These are phyloP conservation scores for Eucalyptus curtisii DNA, from an alignment of 345 rosid species.

Conservation along the genomic window DNA sequence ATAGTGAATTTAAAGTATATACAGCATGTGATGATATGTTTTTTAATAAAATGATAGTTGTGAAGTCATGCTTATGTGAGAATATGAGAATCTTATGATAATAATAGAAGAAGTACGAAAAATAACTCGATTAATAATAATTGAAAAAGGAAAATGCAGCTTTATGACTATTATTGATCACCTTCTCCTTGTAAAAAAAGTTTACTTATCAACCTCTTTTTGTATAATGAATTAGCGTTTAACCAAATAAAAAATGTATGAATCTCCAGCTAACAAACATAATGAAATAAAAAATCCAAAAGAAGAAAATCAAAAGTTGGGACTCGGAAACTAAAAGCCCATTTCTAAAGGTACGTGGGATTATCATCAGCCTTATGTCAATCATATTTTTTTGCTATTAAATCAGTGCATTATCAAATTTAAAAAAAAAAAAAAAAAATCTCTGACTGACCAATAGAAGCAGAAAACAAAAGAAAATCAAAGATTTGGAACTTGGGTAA, in stretches of 20 bases:
- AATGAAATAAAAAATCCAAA: not conserved
- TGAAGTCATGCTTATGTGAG: not conserved
- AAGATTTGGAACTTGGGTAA: not conserved
- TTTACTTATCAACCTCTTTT: not conserved
- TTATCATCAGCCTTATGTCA: not conserved
- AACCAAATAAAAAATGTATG: too few species aligned
- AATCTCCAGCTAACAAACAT: not conserved
- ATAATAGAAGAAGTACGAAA: not conserved
- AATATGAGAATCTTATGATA: not conserved
- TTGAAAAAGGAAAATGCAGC: not conserved
- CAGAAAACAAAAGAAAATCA: not conserved
- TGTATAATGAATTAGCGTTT: not conserved
- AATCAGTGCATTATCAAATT: not conserved
- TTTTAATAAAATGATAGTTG: not conserved
- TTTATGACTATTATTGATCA: not conserved
- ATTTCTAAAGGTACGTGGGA: not conserved
- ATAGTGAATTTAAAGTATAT: not conserved
- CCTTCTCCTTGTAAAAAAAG: not conserved
- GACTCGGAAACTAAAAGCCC: not conserved
- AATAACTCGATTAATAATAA: too few species aligned
- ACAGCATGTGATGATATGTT: not conserved
- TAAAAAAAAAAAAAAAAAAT: too few species aligned
- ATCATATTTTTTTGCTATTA: too few species aligned
- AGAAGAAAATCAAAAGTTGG: too few species aligned
- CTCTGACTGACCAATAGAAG: not conserved